Base-by-base conservation (phyloP, 768 basidiomycete genomes). In the Grammothele lineata region DNA sequence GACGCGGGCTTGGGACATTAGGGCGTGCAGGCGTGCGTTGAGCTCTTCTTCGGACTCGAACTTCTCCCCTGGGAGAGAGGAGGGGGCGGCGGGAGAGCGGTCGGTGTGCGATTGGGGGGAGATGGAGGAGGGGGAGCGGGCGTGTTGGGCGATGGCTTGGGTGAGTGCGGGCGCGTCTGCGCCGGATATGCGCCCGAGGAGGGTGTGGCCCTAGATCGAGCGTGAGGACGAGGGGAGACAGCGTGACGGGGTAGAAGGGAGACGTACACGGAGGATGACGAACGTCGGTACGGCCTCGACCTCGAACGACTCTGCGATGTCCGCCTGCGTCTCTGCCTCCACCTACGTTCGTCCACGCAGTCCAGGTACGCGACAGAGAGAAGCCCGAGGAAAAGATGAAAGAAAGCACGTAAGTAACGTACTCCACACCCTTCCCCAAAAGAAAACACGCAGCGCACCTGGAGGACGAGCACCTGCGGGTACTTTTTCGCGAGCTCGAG, bases 221-320 rank as follows among this genome's bases (percentile, higher is more conserved):
- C 27, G 27, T 7, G 27, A 14, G 7, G 27, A 30, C 8, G 8
- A 30, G 14, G 27, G 27, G 8, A 30, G 27, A 14, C 14, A 14
- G 27, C 8, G 27, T 7, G 45, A 38, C 19, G 23, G 40, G 23
- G 42, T 30, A 43, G 19, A 15, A 3, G 32, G n/a, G 11, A 24
- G 34, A 54, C 79, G 37, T 52, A 94, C 95, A 53, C 82, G 73
- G 17, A 99, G 78, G 44, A 99, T 66, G 40, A 97, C 62, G 59
- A 92, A 85, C 0, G 83, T 69, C 0, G 96, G 96, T 10, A 98
- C 96, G 17, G 87, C 80, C 56, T 92, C 83, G 50, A 99, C 80
- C 6, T 91, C 85, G 59, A 98, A 98, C 10, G 89, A 90, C 58
- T 96, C 93, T 4, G 92, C 74, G 47, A 99, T 93, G 39, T 94